phyloP scores from a whole-genome alignment of 805 yeast genomes.

The Babjeviella inositovora region DNA sequence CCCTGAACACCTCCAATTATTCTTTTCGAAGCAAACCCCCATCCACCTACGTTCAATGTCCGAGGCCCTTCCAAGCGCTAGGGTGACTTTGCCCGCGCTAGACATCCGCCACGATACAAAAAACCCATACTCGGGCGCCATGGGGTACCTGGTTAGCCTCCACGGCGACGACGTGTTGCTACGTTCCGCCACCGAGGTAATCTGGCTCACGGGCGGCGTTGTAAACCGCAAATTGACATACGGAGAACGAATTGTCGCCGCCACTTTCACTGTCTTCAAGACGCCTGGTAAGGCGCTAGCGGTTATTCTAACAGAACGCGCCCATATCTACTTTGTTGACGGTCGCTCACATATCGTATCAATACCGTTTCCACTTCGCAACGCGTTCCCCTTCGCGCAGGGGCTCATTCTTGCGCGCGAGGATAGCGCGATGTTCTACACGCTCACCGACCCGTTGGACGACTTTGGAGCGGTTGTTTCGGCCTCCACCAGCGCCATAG shows the following conservation, averaged over 20 bases:
- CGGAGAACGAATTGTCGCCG: constrained; percentile 29
- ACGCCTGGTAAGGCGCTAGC: constrained; percentile 19
- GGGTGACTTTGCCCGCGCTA: constrained; percentile 17
- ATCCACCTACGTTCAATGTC: no score
- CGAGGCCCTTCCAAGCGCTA: no score
- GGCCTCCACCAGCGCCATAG: constrained; percentile 50
- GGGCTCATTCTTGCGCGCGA: constrained; percentile 3
- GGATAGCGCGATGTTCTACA: constrained; percentile 26
- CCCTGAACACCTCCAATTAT: no score
- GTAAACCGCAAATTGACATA: constrained; percentile 30
- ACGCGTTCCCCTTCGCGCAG: constrained; percentile 30
- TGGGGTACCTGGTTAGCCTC: constrained; percentile 7
- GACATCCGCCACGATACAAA: constrained; percentile 11
- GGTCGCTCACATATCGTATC: constrained; percentile 46
- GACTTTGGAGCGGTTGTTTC: constrained; percentile 63
- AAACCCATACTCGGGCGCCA: constrained; percentile 8
- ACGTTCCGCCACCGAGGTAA: constrained; percentile 18
- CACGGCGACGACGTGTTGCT: constrained; percentile 16
- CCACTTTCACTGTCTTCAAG: constrained; percentile 43
- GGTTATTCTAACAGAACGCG: constrained; percentile 42
- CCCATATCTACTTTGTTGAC: constrained; percentile 41
- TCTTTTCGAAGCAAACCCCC: no score
- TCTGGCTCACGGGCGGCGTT: constrained; percentile 32
- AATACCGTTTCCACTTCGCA: constrained; percentile 51
- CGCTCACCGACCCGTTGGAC: constrained; percentile 58